A percentile compares a stretch with the other conserved stretches of the same genome.
Conservation (phyloP, 331 rosid genomes). For the Stylosanthes scabra region DNA sequence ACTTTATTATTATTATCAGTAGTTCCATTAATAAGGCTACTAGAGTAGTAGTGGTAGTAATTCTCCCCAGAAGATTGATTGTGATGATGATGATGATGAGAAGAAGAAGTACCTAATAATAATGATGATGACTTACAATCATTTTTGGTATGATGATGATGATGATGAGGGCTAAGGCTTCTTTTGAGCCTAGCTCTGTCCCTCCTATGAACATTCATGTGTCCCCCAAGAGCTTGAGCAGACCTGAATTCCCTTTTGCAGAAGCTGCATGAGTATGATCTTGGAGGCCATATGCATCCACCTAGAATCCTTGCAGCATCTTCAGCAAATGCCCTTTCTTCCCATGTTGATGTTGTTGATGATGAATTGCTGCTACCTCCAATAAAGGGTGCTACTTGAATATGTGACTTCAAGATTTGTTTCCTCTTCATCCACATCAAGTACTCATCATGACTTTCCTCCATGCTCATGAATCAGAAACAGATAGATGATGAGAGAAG, state of each 20-base stretch:
- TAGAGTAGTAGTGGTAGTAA: neutral
- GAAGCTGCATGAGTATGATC: constrained; percentile 74
- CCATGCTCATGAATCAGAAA: constrained; percentile 41
- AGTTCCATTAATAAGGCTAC: neutral
- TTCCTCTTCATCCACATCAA: constrained; percentile 58
- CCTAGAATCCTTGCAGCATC: constrained; percentile 67
- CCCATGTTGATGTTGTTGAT: constrained; percentile 62
- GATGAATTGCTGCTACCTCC: constrained; percentile 28
- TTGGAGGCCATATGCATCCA: constrained; percentile 83
- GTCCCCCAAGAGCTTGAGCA: constrained; percentile 61
- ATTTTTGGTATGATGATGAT: constrained; percentile 21
- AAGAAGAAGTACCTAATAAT: constrained; percentile 1
- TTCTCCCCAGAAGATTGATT: no score
- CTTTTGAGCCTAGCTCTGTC: constrained; percentile 84
- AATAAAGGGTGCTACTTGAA: constrained; percentile 46
- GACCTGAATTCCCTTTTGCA: constrained; percentile 54
- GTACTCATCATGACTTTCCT: constrained; percentile 48
- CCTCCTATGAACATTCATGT: constrained; percentile 79
- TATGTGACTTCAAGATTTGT: constrained; percentile 46
- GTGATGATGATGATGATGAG: neutral
- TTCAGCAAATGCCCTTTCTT: constrained; percentile 86
- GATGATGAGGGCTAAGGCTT: constrained; percentile 34
- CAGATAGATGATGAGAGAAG: neutral
- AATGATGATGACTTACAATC: constrained; percentile 34
- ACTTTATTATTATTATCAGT: neutral